These are phyloP conservation scores for Chrysophaeum taylorii DNA, from an alignment of 352 stramenopile species.

Conservation along the genomic window DNA sequence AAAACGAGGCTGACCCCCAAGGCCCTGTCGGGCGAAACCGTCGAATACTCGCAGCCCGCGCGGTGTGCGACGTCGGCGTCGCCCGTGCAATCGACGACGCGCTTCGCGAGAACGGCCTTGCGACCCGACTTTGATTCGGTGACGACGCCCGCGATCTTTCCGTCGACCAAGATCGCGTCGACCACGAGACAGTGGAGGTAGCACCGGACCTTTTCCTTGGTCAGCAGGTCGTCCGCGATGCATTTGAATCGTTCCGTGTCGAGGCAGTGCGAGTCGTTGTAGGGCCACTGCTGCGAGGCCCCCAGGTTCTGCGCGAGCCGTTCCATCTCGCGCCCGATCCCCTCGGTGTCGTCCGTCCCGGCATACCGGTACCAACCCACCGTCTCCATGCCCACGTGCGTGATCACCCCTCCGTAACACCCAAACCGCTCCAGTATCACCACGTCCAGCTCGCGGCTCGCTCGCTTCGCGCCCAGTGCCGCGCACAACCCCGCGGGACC, in stretches of 20 bases:
- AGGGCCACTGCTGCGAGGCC: conserved; percentile 8
- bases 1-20: conserved; percentile 14
- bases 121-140: conserved; percentile 9
- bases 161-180: conserved; percentile 5
- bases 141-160: conserved; percentile 11
- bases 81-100: conserved; percentile 15
- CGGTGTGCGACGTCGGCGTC: conserved; percentile 12
- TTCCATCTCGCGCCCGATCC: conserved; percentile 16
- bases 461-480: conserved; percentile 1
- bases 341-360: conserved; percentile 11
- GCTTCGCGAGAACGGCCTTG: neutral
- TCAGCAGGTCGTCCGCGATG: conserved; percentile 6
- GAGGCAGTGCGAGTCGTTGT: conserved; percentile 15
- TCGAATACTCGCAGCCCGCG: conserved; percentile 3
- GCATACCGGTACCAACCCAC: conserved; percentile 14
- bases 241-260: conserved; percentile 16
- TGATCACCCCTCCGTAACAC: conserved; percentile 14
- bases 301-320: conserved; percentile 6
- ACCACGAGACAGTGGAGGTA: conserved; percentile 10
- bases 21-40: neutral
- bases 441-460: neutral
- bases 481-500: conserved; percentile 8
- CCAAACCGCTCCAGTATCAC: conserved; percentile 16
- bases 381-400: conserved; percentile 13
- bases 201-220: neutral